Evolutionary conservation across 441 rosid genomes (phyloP).

Genomic region (Populus trichocarpa): DNA sequence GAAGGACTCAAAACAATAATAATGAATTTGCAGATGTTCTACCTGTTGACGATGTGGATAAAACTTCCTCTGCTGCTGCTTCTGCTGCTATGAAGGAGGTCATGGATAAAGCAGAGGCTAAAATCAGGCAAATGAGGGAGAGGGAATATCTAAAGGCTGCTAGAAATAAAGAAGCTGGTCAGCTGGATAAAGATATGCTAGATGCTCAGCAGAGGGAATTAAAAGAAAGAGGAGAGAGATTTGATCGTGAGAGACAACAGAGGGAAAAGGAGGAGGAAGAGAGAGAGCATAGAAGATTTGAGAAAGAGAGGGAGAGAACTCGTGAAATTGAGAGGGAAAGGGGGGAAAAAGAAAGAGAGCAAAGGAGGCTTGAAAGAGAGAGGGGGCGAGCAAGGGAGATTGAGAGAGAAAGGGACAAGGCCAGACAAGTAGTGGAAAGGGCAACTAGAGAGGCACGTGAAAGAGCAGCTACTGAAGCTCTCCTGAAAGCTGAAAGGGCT

Average conservation of each 20-base stretch:
- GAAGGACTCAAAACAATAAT: conserved; percentile 36
- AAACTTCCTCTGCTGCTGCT: conserved; percentile 56
- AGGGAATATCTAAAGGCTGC: conserved; percentile 62
- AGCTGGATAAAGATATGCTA: conserved; percentile 41
- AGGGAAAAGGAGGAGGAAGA: conserved; percentile 63
- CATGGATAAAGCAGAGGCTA: conserved; percentile 94
- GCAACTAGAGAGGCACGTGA: conserved; percentile 97
- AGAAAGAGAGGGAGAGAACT: conserved; percentile 50
- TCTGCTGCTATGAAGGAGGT: conserved; percentile 95
- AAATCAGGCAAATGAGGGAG: conserved; percentile 86
- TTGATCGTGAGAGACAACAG: conserved; percentile 51
- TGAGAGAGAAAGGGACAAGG: conserved; percentile 65
- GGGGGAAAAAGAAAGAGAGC: conserved; percentile 65
- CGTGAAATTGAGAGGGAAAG: conserved; percentile 27
- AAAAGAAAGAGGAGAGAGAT: conserved; percentile 61
- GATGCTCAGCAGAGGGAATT: conserved; percentile 61
- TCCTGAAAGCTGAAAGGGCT: conserved; percentile 76
- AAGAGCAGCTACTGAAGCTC: conserved; percentile 79
- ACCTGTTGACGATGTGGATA: conserved; percentile 50
- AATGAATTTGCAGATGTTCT: conserved; percentile 44
- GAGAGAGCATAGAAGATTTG: conserved; percentile 49
- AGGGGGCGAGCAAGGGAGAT: conserved; percentile 57
- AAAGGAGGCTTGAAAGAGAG: conserved; percentile 62
- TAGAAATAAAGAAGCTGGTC: conserved; percentile 63
- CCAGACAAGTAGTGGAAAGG: conserved; percentile 87